A percentile compares a stretch with the other conserved stretches of the same genome.
These are phyloP conservation scores for Populus hybrid DNA, from an alignment of 441 rosid species.

Conservation along the genomic window DNA sequence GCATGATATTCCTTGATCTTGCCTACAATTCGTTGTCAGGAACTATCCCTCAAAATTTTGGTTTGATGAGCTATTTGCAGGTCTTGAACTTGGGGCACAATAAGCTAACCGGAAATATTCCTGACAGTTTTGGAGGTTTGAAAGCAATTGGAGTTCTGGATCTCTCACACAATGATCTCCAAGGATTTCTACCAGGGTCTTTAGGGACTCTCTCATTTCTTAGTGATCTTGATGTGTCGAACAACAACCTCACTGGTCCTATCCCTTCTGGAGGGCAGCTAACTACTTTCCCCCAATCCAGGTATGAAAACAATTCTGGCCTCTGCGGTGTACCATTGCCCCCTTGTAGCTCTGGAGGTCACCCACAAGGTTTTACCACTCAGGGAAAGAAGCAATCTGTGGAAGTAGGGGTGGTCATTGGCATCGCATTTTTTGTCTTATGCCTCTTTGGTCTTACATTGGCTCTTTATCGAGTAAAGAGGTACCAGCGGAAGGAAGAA, in stretches of 20 bases:
- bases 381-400: conserved; percentile 42
- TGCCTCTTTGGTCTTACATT: conserved; percentile 58
- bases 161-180: conserved; percentile 73
- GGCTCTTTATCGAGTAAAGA: conserved; percentile 57
- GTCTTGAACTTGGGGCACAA: conserved; percentile 92
- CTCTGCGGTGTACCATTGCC: conserved; percentile 86
- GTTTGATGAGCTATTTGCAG: conserved; percentile 64
- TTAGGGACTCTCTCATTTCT: conserved; percentile 76
- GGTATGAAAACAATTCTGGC: conserved; percentile 84
- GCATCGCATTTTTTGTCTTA: conserved; percentile 53
- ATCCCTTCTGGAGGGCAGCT: conserved; percentile 94
- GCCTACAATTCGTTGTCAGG: conserved; percentile 72
- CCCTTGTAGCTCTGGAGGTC: conserved; percentile 52
- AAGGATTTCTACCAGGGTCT: conserved; percentile 72
- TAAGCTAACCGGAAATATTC: conserved; percentile 58
- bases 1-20: conserved; percentile 83
- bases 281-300: conserved; percentile 73
- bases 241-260: conserved; percentile 74
- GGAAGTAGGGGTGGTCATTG: conserved; percentile 54
- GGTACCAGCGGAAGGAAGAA: conserved; percentile 50
- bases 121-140: conserved; percentile 69
- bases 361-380: conserved; percentile 12
- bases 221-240: conserved; percentile 88
- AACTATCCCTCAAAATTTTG: conserved; percentile 58
- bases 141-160: conserved; percentile 81